These are phyloP conservation scores for Articulospora tetracladia DNA, from an alignment of 495 filamentous ascomycete species.

Conservation along the genomic window DNA sequence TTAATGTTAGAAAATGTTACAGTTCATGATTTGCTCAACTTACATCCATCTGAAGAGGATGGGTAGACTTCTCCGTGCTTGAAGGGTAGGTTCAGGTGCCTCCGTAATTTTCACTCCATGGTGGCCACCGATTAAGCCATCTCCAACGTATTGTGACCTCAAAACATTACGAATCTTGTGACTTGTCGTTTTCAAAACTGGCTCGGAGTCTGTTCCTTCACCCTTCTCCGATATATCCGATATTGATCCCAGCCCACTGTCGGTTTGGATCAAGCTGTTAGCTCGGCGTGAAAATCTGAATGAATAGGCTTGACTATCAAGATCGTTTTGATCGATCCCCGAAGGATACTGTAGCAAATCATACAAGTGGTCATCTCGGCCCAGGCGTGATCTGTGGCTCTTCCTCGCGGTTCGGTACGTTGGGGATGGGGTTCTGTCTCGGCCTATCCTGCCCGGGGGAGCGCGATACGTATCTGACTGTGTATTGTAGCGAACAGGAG, in stretches of 20 bases:
- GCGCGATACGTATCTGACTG: background rate
- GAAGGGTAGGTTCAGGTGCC: constrained; percentile 7
- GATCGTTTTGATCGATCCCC: background rate
- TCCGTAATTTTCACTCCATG: constrained; percentile 25
- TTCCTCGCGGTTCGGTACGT: background rate
- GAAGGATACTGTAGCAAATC: background rate
- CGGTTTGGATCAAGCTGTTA: background rate
- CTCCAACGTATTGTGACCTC: constrained; percentile 27
- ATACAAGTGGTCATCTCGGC: background rate
- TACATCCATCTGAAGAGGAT: constrained; percentile 32
- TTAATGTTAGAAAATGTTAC: background rate
- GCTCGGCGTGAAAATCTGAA: constrained; percentile 5
- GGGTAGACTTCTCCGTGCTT: constrained; percentile 7
- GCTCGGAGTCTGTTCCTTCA: background rate
- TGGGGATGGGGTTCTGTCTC: background rate
- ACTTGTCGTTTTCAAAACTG: background rate
- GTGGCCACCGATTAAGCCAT: constrained; percentile 23
- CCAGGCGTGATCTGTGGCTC: background rate
- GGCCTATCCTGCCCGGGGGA: too few species aligned
- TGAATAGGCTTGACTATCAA: background rate
- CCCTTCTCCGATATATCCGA: constrained; percentile 6
- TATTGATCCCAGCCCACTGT: background rate
- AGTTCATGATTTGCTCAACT: constrained; percentile 5
- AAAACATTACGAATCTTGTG: constrained; percentile 18
- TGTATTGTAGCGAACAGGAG: background rate